Conservation (phyloP, 805 yeast species). For the Scheffersomyces stipitis region DNA sequence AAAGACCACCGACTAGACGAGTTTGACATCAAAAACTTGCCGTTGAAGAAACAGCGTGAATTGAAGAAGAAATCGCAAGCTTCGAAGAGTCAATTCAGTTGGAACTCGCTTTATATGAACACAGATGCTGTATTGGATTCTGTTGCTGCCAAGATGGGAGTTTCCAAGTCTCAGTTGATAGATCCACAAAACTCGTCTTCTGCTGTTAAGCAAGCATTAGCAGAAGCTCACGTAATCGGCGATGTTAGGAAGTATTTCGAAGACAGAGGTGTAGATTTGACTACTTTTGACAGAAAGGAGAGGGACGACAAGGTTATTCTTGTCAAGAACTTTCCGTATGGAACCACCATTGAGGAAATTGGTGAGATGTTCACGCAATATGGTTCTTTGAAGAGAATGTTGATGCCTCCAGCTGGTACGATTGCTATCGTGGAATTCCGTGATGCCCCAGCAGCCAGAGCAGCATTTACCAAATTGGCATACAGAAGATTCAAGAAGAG, state of each 20-base stretch:
- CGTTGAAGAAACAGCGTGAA: conserved; percentile 87
- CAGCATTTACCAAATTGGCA: conserved; percentile 85
- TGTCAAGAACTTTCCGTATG: conserved; percentile 88
- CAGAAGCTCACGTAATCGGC: conserved; percentile 93
- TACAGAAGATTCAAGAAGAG: conserved; percentile 86
- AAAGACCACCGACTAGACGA: conserved; percentile 85
- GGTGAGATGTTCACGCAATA: conserved; percentile 76
- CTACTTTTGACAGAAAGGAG: conserved; percentile 63
- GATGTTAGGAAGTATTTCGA: conserved; percentile 89
- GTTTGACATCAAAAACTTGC: conserved; percentile 85
- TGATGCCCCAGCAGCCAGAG: conserved; percentile 78
- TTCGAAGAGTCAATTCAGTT: conserved; percentile 79
- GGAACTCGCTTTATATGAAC: conserved; percentile 93
- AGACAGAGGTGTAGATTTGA: conserved; percentile 77
- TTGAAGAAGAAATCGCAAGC: conserved; percentile 83
- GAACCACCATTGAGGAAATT: conserved; percentile 77
- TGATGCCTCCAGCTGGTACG: conserved; percentile 97
- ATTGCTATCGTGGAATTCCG: conserved; percentile 91
- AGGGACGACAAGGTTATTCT: conserved; percentile 79
- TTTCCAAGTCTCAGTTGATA: conserved; percentile 76
- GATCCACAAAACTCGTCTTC: conserved; percentile 85
- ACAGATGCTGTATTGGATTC: conserved; percentile 89
- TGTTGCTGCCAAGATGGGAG: conserved; percentile 81
- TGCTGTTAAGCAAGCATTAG: conserved; percentile 95
- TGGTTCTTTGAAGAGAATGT: conserved; percentile 75